Percentiles rank a stretch among this genome's conserved stretches.
Evolutionary conservation across 2,329 filamentous ascomycete species (phyloP).

Genomic region (Alternaria sp.): DNA sequence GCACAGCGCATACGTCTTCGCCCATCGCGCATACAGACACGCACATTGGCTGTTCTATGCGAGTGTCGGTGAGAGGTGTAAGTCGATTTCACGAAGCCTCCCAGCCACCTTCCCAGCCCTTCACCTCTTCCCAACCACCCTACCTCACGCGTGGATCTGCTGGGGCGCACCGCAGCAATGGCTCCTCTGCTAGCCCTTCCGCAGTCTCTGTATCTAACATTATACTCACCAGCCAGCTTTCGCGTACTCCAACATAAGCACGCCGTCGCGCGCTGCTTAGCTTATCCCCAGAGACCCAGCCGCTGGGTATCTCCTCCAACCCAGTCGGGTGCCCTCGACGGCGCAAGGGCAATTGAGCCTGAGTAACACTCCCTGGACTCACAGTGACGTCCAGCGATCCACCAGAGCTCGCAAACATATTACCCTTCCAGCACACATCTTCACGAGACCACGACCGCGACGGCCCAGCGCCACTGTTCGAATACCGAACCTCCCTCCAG

Average conservation of each 20-base stretch:
- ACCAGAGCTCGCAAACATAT: constrained; percentile 40
- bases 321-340: constrained; percentile 32
- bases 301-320: constrained; percentile 25
- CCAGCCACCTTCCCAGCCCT: constrained; percentile 35
- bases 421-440: constrained; percentile 28
- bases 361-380: constrained; percentile 24
- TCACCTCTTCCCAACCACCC: constrained; percentile 17
- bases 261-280: constrained; percentile 19
- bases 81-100: constrained; percentile 15
- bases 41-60: constrained; percentile 13
- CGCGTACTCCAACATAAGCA: constrained; percentile 31
- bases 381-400: constrained; percentile 40
- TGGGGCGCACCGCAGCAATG: constrained; percentile 29
- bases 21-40: constrained; percentile 25
- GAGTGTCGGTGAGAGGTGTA: constrained; percentile 29
- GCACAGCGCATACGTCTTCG: constrained; percentile 13
- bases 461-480: constrained; percentile 35
- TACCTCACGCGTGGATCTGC: constrained; percentile 14
- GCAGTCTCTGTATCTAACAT: constrained; percentile 33
- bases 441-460: constrained; percentile 50
- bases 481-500: constrained; percentile 50
- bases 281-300: constrained; percentile 20
- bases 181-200: constrained; percentile 33
- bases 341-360: constrained; percentile 26
- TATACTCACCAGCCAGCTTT: constrained; percentile 29